Evolutionary conservation across 2,329 filamentous ascomycete genomes (phyloP).

Genomic region (Aspergillus latus): DNA sequence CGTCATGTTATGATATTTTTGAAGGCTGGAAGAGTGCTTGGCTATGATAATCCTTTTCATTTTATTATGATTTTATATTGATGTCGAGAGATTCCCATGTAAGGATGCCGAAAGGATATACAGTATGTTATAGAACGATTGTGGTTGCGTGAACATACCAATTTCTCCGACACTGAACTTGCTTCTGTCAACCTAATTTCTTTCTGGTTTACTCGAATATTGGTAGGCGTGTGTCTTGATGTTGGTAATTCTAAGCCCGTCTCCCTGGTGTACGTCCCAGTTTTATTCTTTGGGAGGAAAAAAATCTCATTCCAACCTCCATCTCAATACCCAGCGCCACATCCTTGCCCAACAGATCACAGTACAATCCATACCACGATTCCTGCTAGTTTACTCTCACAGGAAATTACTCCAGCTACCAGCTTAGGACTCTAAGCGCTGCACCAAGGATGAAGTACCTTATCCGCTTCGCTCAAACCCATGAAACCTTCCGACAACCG

Average conservation of each 20-base stretch:
- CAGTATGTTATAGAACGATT: slow-evolving; percentile 13
- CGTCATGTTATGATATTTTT: slow-evolving; percentile 26
- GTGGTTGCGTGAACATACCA: neutral
- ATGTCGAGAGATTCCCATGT: neutral
- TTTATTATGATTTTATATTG: slow-evolving; percentile 8
- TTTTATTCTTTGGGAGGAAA: slow-evolving; percentile 6
- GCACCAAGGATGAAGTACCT: slow-evolving; percentile 66
- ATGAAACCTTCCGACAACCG: slow-evolving; percentile 85
- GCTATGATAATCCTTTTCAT: slow-evolving; percentile 7
- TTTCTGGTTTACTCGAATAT: neutral
- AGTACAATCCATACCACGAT: neutral
- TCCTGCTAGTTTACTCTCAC: neutral
- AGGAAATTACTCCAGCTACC: neutral
- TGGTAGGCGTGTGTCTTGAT: neutral
- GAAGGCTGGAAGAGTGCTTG: slow-evolving; percentile 8
- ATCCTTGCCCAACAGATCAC: neutral
- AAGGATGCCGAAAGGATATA: slow-evolving; percentile 5
- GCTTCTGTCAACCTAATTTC: neutral
- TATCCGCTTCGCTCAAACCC: slow-evolving; percentile 82
- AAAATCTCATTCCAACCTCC: slow-evolving; percentile 14
- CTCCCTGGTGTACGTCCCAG: neutral
- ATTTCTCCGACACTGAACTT: neutral
- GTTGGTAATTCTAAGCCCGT: neutral
- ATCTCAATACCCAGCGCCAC: neutral
- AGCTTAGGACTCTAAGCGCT: neutral